Base-by-base conservation (phyloP, 2,329 filamentous ascomycete genomes). In the Metarhizium humberi region DNA sequence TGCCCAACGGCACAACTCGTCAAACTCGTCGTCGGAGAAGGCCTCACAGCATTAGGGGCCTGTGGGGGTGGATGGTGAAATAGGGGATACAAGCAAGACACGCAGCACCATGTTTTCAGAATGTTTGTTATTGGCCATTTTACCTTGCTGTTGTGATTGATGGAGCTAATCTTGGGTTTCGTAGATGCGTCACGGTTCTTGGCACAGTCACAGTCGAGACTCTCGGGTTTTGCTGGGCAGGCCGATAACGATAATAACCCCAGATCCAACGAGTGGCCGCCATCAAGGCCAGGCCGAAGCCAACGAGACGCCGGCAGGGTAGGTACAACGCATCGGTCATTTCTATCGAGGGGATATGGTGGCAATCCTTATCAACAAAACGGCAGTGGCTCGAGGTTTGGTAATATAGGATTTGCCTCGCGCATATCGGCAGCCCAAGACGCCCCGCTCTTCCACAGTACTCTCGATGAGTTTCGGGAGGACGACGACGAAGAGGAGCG, bases 121-220 rank as follows among this genome's bases (percentile, higher is more conserved):
- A 85, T 95, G 90, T 95, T 80, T 75, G 89, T 78, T 11, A 32
- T 47, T 43, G 40, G 38, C 49, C 20, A 50, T 43, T 8, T 25
- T 32, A 10, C 46, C 49, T 40, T 8, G 16, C 5, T 40, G 5
- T 29, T 29, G 16, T 4, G 25, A 54, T 42, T 50, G 20, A 14
- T 29, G 54, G 29, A 18, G 29, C 51, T 56, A 36, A 53, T 29
- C 20, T 11, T 16, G 11, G 14, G 50, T 11, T 20, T 20, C 38
- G 53, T 67, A 96, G 94, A 97, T 86, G 94, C 94, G 66, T 97
- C 92, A 62, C 87, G 87, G 64, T 99, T 99, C 71, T 84, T 99
- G 65, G 90, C 92, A 58, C 94, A 97, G 81, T 96, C 92, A 62
- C 92, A 96, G 77, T 95, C 92, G 58, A 87, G 90, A 60, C 78